phyloP scores from a whole-genome alignment of 2,329 filamentous ascomycete genomes.

The Alternaria longipes region DNA sequence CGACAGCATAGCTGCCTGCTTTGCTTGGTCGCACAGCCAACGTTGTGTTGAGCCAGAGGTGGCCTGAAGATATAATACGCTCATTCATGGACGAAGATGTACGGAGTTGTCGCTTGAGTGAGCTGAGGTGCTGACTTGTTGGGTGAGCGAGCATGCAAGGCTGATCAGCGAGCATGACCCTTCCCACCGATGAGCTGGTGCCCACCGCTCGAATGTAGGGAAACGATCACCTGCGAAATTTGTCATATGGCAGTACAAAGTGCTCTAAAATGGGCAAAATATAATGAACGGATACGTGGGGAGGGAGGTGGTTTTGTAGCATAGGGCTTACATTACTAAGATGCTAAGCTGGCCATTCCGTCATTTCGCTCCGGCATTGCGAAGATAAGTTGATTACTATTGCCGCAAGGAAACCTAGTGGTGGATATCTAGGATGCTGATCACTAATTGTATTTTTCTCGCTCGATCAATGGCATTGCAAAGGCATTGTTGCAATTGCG shows the following conservation, averaged over 20 bases:
- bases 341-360: neutral
- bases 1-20: neutral
- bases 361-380: neutral
- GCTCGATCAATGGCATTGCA: neutral
- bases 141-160: neutral
- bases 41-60: neutral
- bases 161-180: neutral
- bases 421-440: neutral
- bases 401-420: neutral
- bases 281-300: neutral
- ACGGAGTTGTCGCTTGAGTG: neutral
- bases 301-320: neutral
- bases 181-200: neutral
- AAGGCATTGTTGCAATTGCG: neutral
- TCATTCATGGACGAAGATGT: conserved; percentile 2
- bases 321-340: neutral
- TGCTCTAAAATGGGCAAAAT: neutral
- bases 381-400: neutral
- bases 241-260: neutral
- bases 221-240: neutral
- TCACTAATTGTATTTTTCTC: neutral
- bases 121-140: neutral
- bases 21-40: neutral
- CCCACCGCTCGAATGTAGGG: neutral
- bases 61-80: neutral